Conservation (phyloP, 768 basidiomycete genomes). For the Lactifluus volemus region DNA sequence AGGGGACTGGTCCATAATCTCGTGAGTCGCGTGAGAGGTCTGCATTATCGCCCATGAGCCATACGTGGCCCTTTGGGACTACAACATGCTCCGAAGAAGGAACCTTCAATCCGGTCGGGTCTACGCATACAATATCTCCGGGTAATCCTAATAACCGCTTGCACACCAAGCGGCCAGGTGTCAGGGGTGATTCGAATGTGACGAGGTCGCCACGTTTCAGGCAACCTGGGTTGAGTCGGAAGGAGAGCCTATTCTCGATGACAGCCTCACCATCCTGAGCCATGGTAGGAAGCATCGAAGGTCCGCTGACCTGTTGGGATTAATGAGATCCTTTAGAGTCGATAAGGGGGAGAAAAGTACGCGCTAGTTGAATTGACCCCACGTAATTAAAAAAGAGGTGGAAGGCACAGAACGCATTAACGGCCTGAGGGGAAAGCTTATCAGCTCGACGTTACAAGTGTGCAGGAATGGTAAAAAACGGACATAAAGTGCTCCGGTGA, state of each 20-base stretch:
- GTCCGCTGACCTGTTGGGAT: constrained; percentile 48
- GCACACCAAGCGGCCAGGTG: constrained; percentile 61
- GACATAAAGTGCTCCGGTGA: constrained; percentile 13
- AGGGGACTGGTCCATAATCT: constrained; percentile 85
- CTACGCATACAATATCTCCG: constrained; percentile 82
- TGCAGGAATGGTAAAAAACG: not conserved
- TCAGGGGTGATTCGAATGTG: constrained; percentile 59
- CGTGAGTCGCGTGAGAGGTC: constrained; percentile 80
- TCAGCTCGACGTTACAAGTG: constrained; percentile 28
- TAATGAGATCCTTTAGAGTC: not conserved
- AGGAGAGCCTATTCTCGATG: constrained; percentile 53
- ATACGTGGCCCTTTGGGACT: constrained; percentile 80
- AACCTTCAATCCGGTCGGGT: constrained; percentile 63
- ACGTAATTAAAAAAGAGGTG: constrained; percentile 61
- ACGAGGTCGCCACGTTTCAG: constrained; percentile 72
- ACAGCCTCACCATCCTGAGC: constrained; percentile 48
- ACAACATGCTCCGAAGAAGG: constrained; percentile 65
- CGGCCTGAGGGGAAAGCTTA: constrained; percentile 15
- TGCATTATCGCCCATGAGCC: constrained; percentile 89
- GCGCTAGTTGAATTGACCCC: constrained; percentile 45
- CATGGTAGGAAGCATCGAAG: constrained; percentile 78
- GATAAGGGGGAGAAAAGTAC: constrained; percentile 7
- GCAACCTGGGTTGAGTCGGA: constrained; percentile 39
- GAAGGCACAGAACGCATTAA: constrained; percentile 46
- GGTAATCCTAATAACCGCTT: constrained; percentile 88